These are phyloP conservation scores for Fusarium aywerte DNA, from an alignment of 2,329 filamentous ascomycete genomes.

Conservation along the genomic window DNA sequence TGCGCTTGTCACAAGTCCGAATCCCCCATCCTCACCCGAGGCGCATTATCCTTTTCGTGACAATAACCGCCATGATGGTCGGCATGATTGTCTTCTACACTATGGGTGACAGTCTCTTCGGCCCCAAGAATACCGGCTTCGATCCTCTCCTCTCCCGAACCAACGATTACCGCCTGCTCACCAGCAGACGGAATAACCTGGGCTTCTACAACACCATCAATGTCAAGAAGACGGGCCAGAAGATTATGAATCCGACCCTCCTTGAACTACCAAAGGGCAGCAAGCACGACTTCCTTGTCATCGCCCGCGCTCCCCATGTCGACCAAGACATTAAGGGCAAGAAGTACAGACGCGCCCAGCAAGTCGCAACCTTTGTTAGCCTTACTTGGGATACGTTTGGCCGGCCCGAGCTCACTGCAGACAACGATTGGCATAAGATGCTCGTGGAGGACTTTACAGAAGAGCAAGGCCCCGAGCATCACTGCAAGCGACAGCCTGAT, in stretches of 20 bases:
- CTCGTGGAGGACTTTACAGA: constrained; percentile 36
- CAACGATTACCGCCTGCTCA: constrained; percentile 37
- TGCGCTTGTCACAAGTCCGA: constrained; percentile 11
- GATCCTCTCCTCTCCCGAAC: constrained; percentile 36
- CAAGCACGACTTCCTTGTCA: constrained; percentile 39
- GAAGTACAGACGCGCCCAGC: constrained; percentile 37
- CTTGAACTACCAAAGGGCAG: constrained; percentile 36
- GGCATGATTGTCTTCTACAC: constrained; percentile 22
- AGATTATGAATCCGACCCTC: constrained; percentile 41
- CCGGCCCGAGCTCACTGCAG: constrained; percentile 33
- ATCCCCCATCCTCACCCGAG: constrained; percentile 34
- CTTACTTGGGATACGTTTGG: constrained; percentile 35
- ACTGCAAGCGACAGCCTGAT: constrained; percentile 37
- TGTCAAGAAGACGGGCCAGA: constrained; percentile 38
- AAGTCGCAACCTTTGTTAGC: constrained; percentile 38
- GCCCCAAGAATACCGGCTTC: constrained; percentile 8
- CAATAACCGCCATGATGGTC: constrained; percentile 23
- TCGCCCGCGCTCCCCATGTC: constrained; percentile 35
- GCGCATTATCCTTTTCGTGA: constrained; percentile 28
- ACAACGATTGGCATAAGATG: constrained; percentile 37
- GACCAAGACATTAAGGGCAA: constrained; percentile 37
- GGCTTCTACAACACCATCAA: constrained; percentile 40
- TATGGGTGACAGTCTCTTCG: constrained; percentile 2
- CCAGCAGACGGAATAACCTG: constrained; percentile 34
- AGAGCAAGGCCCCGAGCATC: constrained; percentile 34